phyloP scores from a whole-genome alignment of 345 rosid genomes.

The Hypericum perforatum region DNA sequence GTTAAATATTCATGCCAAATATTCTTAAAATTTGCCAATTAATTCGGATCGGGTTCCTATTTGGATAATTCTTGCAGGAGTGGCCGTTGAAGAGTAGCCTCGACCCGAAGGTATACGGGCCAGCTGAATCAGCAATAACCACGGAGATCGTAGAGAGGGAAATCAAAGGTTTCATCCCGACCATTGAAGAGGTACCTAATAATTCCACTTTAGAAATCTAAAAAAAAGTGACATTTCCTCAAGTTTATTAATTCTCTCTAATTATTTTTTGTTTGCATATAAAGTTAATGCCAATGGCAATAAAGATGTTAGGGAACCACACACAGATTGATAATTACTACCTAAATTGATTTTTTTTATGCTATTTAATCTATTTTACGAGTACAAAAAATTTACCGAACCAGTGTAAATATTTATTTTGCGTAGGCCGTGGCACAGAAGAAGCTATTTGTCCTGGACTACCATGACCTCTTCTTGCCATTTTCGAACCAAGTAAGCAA shows the following conservation, averaged over 20 bases:
- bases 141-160: slow-evolving; percentile 38
- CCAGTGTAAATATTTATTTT: not conserved
- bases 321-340: no score
- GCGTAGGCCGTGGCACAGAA: slow-evolving; percentile 1
- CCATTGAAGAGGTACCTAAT: slow-evolving; percentile 37
- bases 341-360: no score
- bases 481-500: not conserved
- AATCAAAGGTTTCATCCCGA: slow-evolving; percentile 40
- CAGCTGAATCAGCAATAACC: slow-evolving; percentile 55
- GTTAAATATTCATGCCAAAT: no score
- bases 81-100: slow-evolving; percentile 76
- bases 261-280: no score
- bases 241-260: no score
- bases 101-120: slow-evolving; percentile 57
- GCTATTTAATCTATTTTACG: no score
- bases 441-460: slow-evolving; percentile 4
- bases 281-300: no score
- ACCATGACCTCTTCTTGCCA: slow-evolving; percentile 3
- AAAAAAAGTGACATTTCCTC: no score
- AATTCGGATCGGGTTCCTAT: no score
- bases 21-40: no score
- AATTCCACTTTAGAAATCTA: no score
- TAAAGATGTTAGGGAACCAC: no score
- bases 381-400: not conserved
- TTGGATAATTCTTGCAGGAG: slow-evolving; percentile 31